Base-by-base conservation (phyloP, 2,329 filamentous ascomycete species). In the Aspergillus hiratsukae region DNA sequence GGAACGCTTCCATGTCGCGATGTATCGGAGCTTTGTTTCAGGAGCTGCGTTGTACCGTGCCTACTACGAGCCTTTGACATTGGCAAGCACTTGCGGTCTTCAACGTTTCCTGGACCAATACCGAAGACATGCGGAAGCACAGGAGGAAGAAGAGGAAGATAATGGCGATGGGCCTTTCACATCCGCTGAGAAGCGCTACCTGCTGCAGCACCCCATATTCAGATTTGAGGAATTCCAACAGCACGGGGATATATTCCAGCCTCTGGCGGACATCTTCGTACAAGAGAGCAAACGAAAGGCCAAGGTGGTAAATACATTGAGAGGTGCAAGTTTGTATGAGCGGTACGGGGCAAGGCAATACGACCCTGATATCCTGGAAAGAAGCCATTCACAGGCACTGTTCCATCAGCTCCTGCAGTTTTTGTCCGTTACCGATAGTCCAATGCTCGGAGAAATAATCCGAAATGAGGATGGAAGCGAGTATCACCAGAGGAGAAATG, bases 381-480 rank as follows among this genome's bases (percentile, higher is more conserved):
- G 8, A 1, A 1, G 4, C 1, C 56, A 58, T 21, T 31, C 49
- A 4, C 5, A 49, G 14, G 41, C 35, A 0, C 45, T 58, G 4
- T 58, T 58, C 28, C 19, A 52, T 3, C 37, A 55, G 8, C 40
- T 53, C 23, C 19, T 58, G 3, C 56, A 58, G 4, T 55, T 58
- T n/a, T 29, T 55, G 3, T n/a, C 49, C 19, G 55, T 51, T n/a
- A 19, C 21, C 4, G 29, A 53, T 8, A 31, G 40, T 19, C 29
- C n/a, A 8, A 25, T 19, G 1, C 11, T 51, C 7, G 28, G 35
- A 14, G 4, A 31, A 0, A 31, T 31, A 31, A 14, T 31, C 29
- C 29, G 29, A 31, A 31, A 31, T 31, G 29, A 31, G 29, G 29
- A 14, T 31, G 29, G 10, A 31, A 14, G 11, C 29, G 3, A 1